A percentile compares a stretch with the other conserved stretches of the same genome.
Conservation (phyloP, 1,139 yeast species). For the Arxiozyma telluris region DNA sequence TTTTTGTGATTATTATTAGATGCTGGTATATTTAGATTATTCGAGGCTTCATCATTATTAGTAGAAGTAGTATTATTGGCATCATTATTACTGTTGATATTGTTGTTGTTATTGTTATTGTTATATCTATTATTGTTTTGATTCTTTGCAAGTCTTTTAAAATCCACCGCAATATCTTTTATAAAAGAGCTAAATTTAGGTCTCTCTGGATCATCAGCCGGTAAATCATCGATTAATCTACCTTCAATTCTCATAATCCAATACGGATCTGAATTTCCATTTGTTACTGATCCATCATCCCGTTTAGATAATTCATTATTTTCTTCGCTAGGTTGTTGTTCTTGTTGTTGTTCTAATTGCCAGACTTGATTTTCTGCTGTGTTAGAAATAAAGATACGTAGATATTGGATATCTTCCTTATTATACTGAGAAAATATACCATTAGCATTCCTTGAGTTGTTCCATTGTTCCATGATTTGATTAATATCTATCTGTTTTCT, state of each 20-base stretch:
- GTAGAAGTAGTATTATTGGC: slow-evolving; percentile 5
- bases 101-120: slow-evolving; percentile 5
- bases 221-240: slow-evolving; percentile 41
- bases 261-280: slow-evolving; percentile 20
- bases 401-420: slow-evolving; percentile 42
- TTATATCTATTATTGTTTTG: no score
- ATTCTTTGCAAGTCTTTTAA: slow-evolving; percentile 29
- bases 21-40: not conserved
- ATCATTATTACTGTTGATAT: not conserved
- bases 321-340: not conserved
- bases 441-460: slow-evolving; percentile 26
- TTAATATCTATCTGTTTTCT: slow-evolving; percentile 81
- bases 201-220: slow-evolving; percentile 35
- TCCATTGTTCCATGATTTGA: slow-evolving; percentile 44
- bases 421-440: slow-evolving; percentile 21
- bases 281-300: slow-evolving; percentile 10
- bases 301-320: not conserved
- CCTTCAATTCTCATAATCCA: slow-evolving; percentile 94
- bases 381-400: slow-evolving; percentile 77
- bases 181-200: slow-evolving; percentile 71
- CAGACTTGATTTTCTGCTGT: slow-evolving; percentile 84
- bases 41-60: slow-evolving; percentile 2
- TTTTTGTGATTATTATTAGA: not conserved
- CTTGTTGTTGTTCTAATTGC: slow-evolving; percentile 43
- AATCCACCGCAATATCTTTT: slow-evolving; percentile 76